Evolutionary conservation across 495 filamentous ascomycete genomes (phyloP).

Genomic region (Penicillium soppii): DNA sequence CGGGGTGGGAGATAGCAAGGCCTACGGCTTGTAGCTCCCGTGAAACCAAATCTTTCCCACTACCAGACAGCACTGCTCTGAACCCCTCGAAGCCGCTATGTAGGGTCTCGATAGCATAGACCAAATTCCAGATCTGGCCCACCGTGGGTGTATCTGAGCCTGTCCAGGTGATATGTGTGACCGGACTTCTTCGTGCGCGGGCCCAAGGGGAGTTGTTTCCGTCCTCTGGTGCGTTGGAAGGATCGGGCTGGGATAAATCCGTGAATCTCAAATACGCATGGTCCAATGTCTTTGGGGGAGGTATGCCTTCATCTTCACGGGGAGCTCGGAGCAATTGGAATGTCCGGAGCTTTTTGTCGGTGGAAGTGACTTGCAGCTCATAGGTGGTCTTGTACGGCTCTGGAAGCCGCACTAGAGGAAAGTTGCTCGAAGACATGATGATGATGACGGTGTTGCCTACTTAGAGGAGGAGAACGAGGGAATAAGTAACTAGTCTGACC

Average conservation of each 20-base stretch:
- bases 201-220: slow-evolving; percentile 42
- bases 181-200: slow-evolving; percentile 31
- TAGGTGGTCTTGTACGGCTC: slow-evolving; percentile 26
- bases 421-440: neutral
- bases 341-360: slow-evolving; percentile 12
- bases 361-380: slow-evolving; percentile 16
- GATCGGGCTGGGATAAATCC: slow-evolving; percentile 13
- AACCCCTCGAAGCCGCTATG: slow-evolving; percentile 17
- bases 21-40: slow-evolving; percentile 20
- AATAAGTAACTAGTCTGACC: slow-evolving; percentile 1
- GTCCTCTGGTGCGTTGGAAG: slow-evolving; percentile 12
- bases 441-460: neutral
- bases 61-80: slow-evolving; percentile 12
- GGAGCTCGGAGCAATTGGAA: slow-evolving; percentile 20
- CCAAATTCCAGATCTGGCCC: slow-evolving; percentile 55
- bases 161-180: slow-evolving; percentile 30
- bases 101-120: slow-evolving; percentile 46
- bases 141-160: slow-evolving; percentile 39
- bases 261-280: slow-evolving; percentile 22
- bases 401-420: slow-evolving; percentile 21
- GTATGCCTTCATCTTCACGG: slow-evolving; percentile 17
- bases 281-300: slow-evolving; percentile 23
- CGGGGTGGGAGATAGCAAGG: slow-evolving; percentile 17
- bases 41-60: slow-evolving; percentile 11
- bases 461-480: neutral